Percentiles rank a stretch among this genome's conserved stretches.
These are phyloP conservation scores for Phaeodactylum tricornutum DNA, from an alignment of 108 stramenopile genomes.

Conservation along the genomic window DNA sequence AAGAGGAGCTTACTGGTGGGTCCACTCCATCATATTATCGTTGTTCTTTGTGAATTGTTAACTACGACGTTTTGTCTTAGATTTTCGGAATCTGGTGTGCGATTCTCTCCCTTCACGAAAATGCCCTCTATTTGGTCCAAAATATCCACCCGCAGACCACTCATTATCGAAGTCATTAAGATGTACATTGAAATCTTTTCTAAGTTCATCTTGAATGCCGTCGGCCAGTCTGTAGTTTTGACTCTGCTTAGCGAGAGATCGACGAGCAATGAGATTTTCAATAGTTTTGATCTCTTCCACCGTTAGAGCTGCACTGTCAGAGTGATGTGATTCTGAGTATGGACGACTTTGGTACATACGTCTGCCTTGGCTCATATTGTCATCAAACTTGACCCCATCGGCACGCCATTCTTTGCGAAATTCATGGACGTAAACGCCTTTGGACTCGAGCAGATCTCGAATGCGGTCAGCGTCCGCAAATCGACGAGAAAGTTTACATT, in stretches of 20 bases:
- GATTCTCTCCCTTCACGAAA: no score
- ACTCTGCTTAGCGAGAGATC: slow-evolving; percentile 23
- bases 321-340: not conserved
- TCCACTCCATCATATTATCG: no score
- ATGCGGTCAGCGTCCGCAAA: slow-evolving; percentile 44
- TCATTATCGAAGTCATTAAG: slow-evolving; percentile 35
- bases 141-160: slow-evolving; percentile 43
- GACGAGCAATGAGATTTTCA: not conserved
- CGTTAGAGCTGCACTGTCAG: not conserved
- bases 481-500: slow-evolving; percentile 44
- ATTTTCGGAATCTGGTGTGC: no score
- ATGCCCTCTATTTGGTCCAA: no score
- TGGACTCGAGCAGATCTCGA: slow-evolving; percentile 25
- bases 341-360: no score
- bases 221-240: slow-evolving; percentile 49
- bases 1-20: no score
- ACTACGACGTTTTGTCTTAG: no score
- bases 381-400: slow-evolving; percentile 40
- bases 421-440: slow-evolving; percentile 51
- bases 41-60: no score
- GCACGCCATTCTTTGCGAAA: slow-evolving; percentile 47
- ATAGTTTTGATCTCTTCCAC: not conserved
- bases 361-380: no score
- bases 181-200: slow-evolving; percentile 22
- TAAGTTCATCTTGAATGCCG: slow-evolving; percentile 35